Base-by-base conservation (phyloP, 257 asterid genomes). In the Solanum verrucosum region DNA sequence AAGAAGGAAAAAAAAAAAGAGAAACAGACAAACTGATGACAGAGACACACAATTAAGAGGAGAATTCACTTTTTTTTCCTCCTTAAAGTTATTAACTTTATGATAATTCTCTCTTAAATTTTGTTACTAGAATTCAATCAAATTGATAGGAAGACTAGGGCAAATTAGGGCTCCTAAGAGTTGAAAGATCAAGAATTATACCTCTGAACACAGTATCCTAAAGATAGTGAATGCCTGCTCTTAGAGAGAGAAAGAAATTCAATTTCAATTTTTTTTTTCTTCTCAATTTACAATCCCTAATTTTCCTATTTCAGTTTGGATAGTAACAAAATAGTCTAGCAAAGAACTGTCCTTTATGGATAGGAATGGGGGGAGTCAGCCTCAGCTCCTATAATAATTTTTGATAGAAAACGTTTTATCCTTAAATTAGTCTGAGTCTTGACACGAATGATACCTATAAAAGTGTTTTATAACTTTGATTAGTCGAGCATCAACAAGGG, bases 1-100 rank as follows among this genome's bases (percentile, higher is more conserved):
- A 0, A 14, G 10, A 35, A 42, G 14, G n/a, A n/a, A 42, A 42
- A 8, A 72, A 0, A 73, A 5, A 35, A 34, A 5, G 84, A 13
- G 84, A 38, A 40, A 77, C 35, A 23, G 84, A 40, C 59, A 77
- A 75, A 73, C 20, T 10, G 83, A 74, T 11, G 83, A 74, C 10
- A 74, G 52, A 74, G 83, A 74, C 83, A 37, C 83, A 37, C 83
- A 74, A 74, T 74, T 74, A 74, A 74, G 83, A 35, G 16, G 12
- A 34, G 15, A 73, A 20, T 73, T 16, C 49, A 35, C 82, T 34
- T 73, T 2, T 72, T 31, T 72, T 35, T 21, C 18, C 31, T 74
- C 56, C 31, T 33, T 4, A 35, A 74, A 35, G 31, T 35, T 35
- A 35, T 35, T 74, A 3, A 11, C 52, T 74, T 37, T 37, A 11